Evolutionary conservation across 2,329 filamentous ascomycete species (phyloP).

Genomic region (Sodiomyces alkalinus): DNA sequence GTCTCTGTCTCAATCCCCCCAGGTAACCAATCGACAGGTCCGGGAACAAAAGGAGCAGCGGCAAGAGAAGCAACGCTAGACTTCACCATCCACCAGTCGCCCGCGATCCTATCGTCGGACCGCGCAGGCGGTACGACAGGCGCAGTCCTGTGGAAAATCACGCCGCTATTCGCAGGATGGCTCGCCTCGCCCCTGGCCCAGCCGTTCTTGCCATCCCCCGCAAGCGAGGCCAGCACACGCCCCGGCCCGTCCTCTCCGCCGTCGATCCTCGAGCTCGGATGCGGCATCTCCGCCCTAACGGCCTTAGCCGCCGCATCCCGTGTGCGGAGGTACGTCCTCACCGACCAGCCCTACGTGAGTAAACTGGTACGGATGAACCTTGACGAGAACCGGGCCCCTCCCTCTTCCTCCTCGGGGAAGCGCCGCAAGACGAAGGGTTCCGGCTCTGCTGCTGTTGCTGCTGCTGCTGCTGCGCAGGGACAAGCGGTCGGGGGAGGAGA

Average conservation of each 20-base stretch:
- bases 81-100: constrained; percentile 69
- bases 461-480: constrained; percentile 1
- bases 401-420: constrained; percentile 3
- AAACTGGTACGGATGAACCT: constrained; percentile 67
- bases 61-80: constrained; percentile 54
- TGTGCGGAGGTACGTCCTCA: constrained; percentile 56
- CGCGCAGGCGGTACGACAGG: constrained; percentile 46
- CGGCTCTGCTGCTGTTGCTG: constrained; percentile 1
- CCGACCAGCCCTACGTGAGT: constrained; percentile 77
- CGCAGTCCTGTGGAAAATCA: constrained; percentile 83
- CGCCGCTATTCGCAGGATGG: constrained; percentile 71
- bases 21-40: too few relatives aligned
- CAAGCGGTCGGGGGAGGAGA: too few relatives aligned
- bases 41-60: too few relatives aligned
- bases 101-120: constrained; percentile 62
- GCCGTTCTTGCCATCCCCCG: constrained; percentile 38
- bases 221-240: constrained; percentile 1
- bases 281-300: constrained; percentile 71
- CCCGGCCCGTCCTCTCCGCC: constrained; percentile 28
- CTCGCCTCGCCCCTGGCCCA: constrained; percentile 49
- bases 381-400: constrained; percentile 33
- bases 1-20: constrained; percentile 38
- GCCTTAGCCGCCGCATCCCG: constrained; percentile 50
- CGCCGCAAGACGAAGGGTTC: constrained; percentile 6
- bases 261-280: constrained; percentile 67